Conservation (phyloP, 148 eudicot species). For the Agrostemma githago region DNA sequence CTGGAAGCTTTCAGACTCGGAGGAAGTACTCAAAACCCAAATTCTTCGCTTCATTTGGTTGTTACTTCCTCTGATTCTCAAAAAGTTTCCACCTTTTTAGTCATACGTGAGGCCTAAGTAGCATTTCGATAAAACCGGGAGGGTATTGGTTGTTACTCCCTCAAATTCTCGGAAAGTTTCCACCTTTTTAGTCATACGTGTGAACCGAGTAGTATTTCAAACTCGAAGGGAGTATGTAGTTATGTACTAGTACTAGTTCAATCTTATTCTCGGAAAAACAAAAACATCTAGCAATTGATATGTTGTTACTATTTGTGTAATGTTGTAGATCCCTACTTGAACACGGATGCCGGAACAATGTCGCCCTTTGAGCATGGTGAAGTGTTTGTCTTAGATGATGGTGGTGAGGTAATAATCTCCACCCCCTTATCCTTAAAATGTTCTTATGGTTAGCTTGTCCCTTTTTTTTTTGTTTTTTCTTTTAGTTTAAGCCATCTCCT, state of each 20-base stretch:
- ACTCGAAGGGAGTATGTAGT: too few species aligned
- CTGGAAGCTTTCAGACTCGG: too few species aligned
- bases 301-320: neutral
- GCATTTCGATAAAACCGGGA: too few species aligned
- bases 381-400: conserved; percentile 92
- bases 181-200: too few species aligned
- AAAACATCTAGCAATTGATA: neutral
- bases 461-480: neutral
- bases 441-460: neutral
- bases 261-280: too few species aligned
- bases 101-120: too few species aligned
- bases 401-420: conserved; percentile 70
- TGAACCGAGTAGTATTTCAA: too few species aligned
- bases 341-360: conserved; percentile 97
- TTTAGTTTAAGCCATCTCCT: conserved; percentile 5
- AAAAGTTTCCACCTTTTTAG: too few species aligned
- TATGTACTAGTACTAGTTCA: too few species aligned
- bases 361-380: conserved; percentile 98
- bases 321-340: conserved; percentile 83
- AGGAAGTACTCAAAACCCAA: neutral
- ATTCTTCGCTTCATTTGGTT: neutral
- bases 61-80: neutral
- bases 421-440: neutral
- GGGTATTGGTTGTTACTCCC: neutral
- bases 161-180: too few species aligned